Percentiles rank a stretch among this genome's conserved stretches.
Evolutionary conservation across 371 early-diverging fungal genomes (phyloP).

Genomic region (Mortierella sp.): DNA sequence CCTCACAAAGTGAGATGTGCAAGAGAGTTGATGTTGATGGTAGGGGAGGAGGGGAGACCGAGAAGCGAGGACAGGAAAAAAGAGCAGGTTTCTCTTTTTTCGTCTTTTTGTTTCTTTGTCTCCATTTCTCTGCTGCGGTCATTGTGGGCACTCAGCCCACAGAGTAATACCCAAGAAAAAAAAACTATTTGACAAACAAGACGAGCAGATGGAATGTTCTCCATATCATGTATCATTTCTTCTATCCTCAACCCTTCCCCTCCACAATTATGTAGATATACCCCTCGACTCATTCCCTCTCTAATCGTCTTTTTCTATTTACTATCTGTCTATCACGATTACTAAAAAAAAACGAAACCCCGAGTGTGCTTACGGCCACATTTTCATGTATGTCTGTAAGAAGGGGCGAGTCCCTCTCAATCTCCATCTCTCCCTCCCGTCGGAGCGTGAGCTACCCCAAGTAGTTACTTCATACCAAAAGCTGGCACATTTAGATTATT

Average conservation of each 20-base stretch:
- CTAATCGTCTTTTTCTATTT: neutral
- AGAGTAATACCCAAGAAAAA: slow-evolving; percentile 15
- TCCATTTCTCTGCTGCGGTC: neutral
- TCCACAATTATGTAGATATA: slow-evolving; percentile 6
- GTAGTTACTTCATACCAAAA: too few relatives aligned
- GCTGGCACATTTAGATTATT: too few relatives aligned
- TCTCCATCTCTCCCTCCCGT: too few relatives aligned
- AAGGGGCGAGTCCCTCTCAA: too few relatives aligned
- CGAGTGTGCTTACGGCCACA: neutral
- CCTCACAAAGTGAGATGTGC: neutral
- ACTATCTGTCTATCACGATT: neutral
- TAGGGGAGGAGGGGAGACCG: neutral
- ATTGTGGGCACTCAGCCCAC: slow-evolving; percentile 9
- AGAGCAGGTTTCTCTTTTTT: neutral
- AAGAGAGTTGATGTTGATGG: neutral
- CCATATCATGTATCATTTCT: neutral
- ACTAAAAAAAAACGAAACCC: neutral
- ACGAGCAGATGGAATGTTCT: neutral
- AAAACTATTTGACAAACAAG: neutral
- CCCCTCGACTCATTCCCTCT: neutral
- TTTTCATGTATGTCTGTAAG: neutral
- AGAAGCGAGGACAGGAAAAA: neutral
- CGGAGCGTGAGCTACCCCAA: too few relatives aligned
- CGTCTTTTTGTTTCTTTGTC: neutral
- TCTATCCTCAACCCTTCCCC: neutral